Evolutionary conservation across 805 yeast genomes (phyloP).

Genomic region (Ogataea glucozyma): DNA sequence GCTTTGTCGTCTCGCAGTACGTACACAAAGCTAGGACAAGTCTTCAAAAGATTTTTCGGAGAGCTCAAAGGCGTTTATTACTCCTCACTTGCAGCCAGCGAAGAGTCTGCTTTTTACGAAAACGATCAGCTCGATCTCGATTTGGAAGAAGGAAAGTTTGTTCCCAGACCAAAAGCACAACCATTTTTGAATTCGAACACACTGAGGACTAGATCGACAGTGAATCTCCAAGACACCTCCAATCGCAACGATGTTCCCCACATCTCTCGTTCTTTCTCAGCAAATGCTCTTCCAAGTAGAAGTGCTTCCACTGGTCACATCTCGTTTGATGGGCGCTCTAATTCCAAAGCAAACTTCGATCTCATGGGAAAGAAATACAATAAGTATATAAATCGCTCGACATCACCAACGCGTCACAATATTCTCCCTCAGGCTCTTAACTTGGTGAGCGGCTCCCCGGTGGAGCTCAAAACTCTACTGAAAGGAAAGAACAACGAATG

Average conservation of each 20-base stretch:
- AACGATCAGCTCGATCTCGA: conserved; percentile 12
- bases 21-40: conserved; percentile 8
- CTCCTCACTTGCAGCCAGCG: conserved; percentile 16
- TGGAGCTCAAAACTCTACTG: conserved; percentile 21
- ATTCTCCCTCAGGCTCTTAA: conserved; percentile 11
- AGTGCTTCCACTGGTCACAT: conserved; percentile 8
- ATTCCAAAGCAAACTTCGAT: conserved; percentile 17
- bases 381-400: conserved; percentile 18
- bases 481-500: conserved; percentile 21
- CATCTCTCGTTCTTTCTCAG: conserved; percentile 16
- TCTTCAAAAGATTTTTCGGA: conserved; percentile 14
- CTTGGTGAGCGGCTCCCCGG: conserved; percentile 18
- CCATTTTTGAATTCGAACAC: conserved; percentile 10
- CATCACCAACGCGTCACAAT: conserved; percentile 10
- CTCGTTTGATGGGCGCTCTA: conserved; percentile 10
- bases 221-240: conserved; percentile 27
- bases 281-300: conserved; percentile 17
- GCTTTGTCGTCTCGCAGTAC: conserved; percentile 7
- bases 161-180: conserved; percentile 8
- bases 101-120: conserved; percentile 17
- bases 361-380: conserved; percentile 28
- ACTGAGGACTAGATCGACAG: conserved; percentile 34
- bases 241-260: conserved; percentile 6
- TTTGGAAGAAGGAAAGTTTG: conserved; percentile 23
- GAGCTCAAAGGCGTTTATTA: conserved; percentile 15